phyloP scores from a whole-genome alignment of 306 rosid species.

The Cotoneaster glaucophyllus region DNA sequence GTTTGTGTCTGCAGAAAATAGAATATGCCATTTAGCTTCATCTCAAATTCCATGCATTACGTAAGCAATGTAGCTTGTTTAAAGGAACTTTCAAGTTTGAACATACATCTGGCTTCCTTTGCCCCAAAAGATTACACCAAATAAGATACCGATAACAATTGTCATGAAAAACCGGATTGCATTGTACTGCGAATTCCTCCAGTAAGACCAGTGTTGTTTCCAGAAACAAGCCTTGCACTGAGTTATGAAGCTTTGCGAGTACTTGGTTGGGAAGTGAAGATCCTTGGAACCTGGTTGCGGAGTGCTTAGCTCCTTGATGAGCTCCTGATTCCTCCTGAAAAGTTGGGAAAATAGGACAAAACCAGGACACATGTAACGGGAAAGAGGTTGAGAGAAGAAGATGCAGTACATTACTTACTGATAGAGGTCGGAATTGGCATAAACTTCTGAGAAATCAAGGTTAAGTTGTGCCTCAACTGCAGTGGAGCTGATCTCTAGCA shows the following conservation, averaged over 20 bases:
- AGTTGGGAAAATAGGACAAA: neutral
- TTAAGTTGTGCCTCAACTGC: slow-evolving; percentile 12
- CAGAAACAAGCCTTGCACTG: slow-evolving; percentile 43
- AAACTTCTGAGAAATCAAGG: slow-evolving; percentile 22
- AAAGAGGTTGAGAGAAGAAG: neutral
- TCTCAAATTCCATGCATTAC: neutral
- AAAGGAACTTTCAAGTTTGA: neutral
- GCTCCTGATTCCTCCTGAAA: slow-evolving; percentile 35
- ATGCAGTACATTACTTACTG: neutral
- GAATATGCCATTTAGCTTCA: neutral
- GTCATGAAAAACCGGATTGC: slow-evolving; percentile 38
- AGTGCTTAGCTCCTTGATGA: slow-evolving; percentile 28
- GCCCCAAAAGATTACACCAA: slow-evolving; percentile 39
- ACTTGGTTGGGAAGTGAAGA: slow-evolving; percentile 28
- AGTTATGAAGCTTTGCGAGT: slow-evolving; percentile 27
- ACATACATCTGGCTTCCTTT: slow-evolving; percentile 27
- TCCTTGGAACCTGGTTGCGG: slow-evolving; percentile 38
- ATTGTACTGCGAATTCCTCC: slow-evolving; percentile 42
- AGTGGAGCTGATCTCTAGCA: slow-evolving; percentile 19
- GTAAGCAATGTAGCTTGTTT: neutral
- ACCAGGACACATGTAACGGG: neutral
- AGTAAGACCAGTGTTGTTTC: slow-evolving; percentile 40
- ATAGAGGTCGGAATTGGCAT: slow-evolving; percentile 11
- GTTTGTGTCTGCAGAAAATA: slow-evolving; percentile 10
- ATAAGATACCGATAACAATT: slow-evolving; percentile 20